Conservation (phyloP, 345 rosid species). For the Kandelia obovata region DNA sequence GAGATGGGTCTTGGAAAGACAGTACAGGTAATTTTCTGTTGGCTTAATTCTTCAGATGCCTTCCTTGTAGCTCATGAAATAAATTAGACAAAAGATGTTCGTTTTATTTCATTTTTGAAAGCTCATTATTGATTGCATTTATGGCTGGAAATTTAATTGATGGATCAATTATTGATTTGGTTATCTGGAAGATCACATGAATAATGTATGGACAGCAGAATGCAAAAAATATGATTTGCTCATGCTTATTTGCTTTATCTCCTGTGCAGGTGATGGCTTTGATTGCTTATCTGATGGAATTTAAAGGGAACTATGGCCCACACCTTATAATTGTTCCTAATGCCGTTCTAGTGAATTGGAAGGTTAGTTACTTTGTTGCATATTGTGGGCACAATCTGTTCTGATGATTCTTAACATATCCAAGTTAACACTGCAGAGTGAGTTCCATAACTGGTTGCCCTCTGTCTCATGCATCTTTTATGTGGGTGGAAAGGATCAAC, state of each 20-base stretch:
- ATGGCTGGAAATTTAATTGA: not conserved
- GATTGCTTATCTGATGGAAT: slow-evolving; percentile 99
- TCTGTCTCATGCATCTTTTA: slow-evolving; percentile 93
- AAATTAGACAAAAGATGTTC: not conserved
- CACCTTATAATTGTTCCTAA: slow-evolving; percentile 99
- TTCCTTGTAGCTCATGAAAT: not conserved
- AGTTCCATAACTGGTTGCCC: slow-evolving; percentile 93
- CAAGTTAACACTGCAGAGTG: slow-evolving; percentile 64
- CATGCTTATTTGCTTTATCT: slow-evolving; percentile 21
- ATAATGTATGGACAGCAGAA: slow-evolving; percentile 9
- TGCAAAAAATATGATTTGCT: not conserved
- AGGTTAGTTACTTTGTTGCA: slow-evolving; percentile 51
- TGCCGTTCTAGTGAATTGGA: slow-evolving; percentile 99
- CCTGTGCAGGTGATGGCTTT: slow-evolving; percentile 86
- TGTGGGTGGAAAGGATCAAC: slow-evolving; percentile 92
- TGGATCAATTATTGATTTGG: not conserved
- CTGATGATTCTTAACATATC: slow-evolving; percentile 9
- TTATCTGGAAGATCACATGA: not conserved
- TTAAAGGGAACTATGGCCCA: slow-evolving; percentile 98
- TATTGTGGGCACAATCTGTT: not conserved
- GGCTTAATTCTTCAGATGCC: not conserved
- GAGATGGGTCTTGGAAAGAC: slow-evolving; percentile 99
- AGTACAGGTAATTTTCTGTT: slow-evolving; percentile 65
- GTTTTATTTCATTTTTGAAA: not conserved
- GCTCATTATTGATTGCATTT: not conserved